Evolutionary conservation across 345 rosid genomes (phyloP), one percentile per base, ranked within the genome.

Genomic region (Eucalyptus lansdowneana): DNA sequence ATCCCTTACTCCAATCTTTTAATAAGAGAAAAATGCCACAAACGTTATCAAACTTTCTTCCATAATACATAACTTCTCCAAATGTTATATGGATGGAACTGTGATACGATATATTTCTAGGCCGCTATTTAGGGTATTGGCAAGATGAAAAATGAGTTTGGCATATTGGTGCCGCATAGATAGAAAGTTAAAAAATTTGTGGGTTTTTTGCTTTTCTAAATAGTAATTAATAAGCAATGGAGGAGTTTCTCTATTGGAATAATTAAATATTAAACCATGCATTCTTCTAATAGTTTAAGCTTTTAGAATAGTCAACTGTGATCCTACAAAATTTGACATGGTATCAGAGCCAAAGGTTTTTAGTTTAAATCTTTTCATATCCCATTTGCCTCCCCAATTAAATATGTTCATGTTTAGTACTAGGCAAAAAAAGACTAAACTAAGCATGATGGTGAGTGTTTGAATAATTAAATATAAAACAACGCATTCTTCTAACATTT

Each of bases 271-370:
- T 50, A 50, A 50, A 50, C 0, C 6, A 50, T 50, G 51, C 51
- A 50, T 2, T 50, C 0, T 50, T 50, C 0, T 50, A 50, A 50
- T 12, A 50, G 7, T 50, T 50, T 50, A 14, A 50, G 3, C 0
- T 50, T 50, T 50, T 50, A 50, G 2, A 50, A 50, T 5, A 50
- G 7, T 50, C 3, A 0, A 14, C 3, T 1, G 17, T 14, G 50
- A 12, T 49, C 1, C 0, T 49, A 49, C 14, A 4, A 50, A 50
- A 50, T 50, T 50, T 50, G 53, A 50, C 53, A 50, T 50, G 1
- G 3, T 50, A 50, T 50, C 1, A 6, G 1, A 50, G 7, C 3
- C 1, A 15, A 50, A 50, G 19, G 19, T 1, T 15, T 6, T 15
- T 15, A 50, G 19, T 15, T 50, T 0, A 14, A 50, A 50, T 15